A percentile compares a stretch with the other conserved stretches of the same genome.
Conservation (phyloP, 2,329 filamentous ascomycete species). For the Fusarium sp. region DNA sequence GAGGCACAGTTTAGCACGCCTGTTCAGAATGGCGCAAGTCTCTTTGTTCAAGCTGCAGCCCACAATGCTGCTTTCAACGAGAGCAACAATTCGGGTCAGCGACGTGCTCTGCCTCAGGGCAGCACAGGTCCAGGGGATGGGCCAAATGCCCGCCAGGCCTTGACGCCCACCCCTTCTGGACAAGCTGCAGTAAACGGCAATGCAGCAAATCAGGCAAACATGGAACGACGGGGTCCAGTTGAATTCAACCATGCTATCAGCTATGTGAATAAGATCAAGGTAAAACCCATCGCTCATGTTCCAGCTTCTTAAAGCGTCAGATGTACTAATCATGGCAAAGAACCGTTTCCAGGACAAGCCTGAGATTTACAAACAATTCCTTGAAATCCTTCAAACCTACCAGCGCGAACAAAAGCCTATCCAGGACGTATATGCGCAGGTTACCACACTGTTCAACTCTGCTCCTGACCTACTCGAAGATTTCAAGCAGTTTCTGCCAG, state of each 20-base stretch:
- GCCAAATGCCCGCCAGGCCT: slow-evolving; percentile 63
- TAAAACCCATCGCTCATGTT: slow-evolving; percentile 56
- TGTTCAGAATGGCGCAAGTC: slow-evolving; percentile 61
- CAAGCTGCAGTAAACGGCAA: slow-evolving; percentile 72
- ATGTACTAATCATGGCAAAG: slow-evolving; percentile 59
- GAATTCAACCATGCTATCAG: slow-evolving; percentile 99
- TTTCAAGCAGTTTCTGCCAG: slow-evolving; percentile 97
- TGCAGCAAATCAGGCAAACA: slow-evolving; percentile 67
- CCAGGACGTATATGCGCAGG: slow-evolving; percentile 97
- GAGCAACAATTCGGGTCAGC: slow-evolving; percentile 47
- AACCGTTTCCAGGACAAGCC: slow-evolving; percentile 97
- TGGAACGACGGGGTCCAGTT: slow-evolving; percentile 92
- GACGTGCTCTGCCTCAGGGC: slow-evolving; percentile 47
- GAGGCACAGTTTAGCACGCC: slow-evolving; percentile 72
- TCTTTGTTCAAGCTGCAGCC: slow-evolving; percentile 59
- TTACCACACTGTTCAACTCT: slow-evolving; percentile 91
- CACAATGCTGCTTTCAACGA: slow-evolving; percentile 52
- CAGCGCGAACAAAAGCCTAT: slow-evolving; percentile 98
- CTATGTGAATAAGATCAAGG: slow-evolving; percentile 99
- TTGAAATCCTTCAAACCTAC: slow-evolving; percentile 98
- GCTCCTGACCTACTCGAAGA: slow-evolving; percentile 96
- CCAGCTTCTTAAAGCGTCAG: background rate
- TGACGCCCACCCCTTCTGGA: slow-evolving; percentile 70
- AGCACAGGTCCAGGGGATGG: slow-evolving; percentile 54
- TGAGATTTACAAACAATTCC: slow-evolving; percentile 99